Base-by-base conservation (phyloP, 345 rosid species). In the Hibiscus syriacus region DNA sequence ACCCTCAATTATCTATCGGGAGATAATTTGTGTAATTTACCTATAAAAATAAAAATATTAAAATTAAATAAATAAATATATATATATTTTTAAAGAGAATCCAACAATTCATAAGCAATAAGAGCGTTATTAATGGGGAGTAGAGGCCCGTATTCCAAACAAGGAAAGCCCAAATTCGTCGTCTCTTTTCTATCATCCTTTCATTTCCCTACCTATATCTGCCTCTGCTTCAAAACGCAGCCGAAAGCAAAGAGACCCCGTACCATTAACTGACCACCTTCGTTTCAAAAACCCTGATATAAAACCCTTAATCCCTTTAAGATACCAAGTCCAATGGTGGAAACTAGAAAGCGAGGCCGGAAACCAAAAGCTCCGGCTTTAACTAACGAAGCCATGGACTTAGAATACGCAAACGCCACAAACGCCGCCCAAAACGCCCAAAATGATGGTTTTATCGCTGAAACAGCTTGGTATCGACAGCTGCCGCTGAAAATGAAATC, bases 331-430 rank as follows among this genome's bases (percentile, higher is more conserved):
- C 19, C 12, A 56, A 83, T 78, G 83, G 72, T 70, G 30, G 70
- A 74, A 27, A 62, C 78, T 55, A 84, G 88, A 65, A 86, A 81
- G 56, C 81, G 85, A 6, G 80, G 81, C 22, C 76, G 84, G 10
- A 73, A 79, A 67, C 57, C 78, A 64, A 74, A 80, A 54, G 1
- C 73, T 11, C 64, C 48, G 10, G 41, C 80, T 5, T 39, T 50
- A 1, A 27, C 69, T 13, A 26, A 77, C 53, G 83, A 80, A 45
- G 27, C 86, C 48, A 73, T 55, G 76, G 82, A 78, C 26, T 67
- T 69, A n/a, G 78, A 72, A 60, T 53, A 59, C 76, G 36, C 50
- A 5, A 56, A 56, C 48, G 20, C 70, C 55, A 43, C 50, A 5
- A 56, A 56, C 48, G 20, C 70, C 55, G 30, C 69, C 26, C 52